Conservation (phyloP, 2,329 filamentous ascomycete genomes). For the Volutella citrinella region DNA sequence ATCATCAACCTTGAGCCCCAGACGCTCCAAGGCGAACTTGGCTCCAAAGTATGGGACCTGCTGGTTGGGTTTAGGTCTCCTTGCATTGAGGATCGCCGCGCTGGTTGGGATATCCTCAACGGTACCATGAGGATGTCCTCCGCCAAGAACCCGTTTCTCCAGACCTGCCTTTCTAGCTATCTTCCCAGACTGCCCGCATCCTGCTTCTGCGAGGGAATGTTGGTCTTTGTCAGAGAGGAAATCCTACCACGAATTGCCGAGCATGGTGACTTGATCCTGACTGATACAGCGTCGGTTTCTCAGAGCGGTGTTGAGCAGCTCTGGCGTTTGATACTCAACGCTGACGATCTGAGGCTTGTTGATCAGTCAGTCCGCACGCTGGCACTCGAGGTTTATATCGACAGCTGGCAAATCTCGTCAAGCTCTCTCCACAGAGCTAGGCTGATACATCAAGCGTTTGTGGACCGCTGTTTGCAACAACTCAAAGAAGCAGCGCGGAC, state of each 20-base stretch:
- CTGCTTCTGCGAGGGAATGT: slow-evolving; percentile 58
- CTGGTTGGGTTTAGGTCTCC: slow-evolving; percentile 65
- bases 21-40: slow-evolving; percentile 60
- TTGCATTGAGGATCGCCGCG: slow-evolving; percentile 57
- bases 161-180: slow-evolving; percentile 51
- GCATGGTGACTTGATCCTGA: slow-evolving; percentile 42
- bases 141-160: slow-evolving; percentile 54
- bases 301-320: slow-evolving; percentile 64
- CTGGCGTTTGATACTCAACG: slow-evolving; percentile 78
- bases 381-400: slow-evolving; percentile 68
- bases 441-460: slow-evolving; percentile 65
- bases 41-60: slow-evolving; percentile 66
- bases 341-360: slow-evolving; percentile 64
- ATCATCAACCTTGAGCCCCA: slow-evolving; percentile 61
- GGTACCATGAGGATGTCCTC: slow-evolving; percentile 37
- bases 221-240: slow-evolving; percentile 59
- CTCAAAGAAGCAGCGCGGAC: slow-evolving; percentile 58
- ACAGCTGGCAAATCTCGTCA: slow-evolving; percentile 48
- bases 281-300: slow-evolving; percentile 50
- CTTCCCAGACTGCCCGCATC: slow-evolving; percentile 55
- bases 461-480: slow-evolving; percentile 70
- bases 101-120: slow-evolving; percentile 68
- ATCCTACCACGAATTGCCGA: slow-evolving; percentile 47
- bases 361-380: slow-evolving; percentile 66
- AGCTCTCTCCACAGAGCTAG: slow-evolving; percentile 50